These are phyloP conservation scores for Xanthoconium stramineum DNA, from an alignment of 768 basidiomycete species.

Conservation along the genomic window DNA sequence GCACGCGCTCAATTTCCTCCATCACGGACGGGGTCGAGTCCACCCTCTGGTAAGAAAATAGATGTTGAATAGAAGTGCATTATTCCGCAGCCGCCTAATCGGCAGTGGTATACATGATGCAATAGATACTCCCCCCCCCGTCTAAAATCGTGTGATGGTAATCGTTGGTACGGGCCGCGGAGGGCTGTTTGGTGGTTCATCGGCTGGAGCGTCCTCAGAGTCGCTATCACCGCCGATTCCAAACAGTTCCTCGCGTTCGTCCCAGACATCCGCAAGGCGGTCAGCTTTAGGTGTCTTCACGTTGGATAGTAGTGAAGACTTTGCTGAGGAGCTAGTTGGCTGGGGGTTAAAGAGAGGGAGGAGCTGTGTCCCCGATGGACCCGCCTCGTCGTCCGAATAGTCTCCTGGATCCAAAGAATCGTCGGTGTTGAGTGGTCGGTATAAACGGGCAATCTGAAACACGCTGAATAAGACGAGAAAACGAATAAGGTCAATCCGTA, in stretches of 20 bases:
- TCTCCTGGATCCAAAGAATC: conserved; percentile 53
- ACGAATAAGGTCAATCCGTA: conserved; percentile 26
- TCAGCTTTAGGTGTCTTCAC: conserved; percentile 28
- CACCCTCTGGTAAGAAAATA: background rate
- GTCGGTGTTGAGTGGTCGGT: conserved; percentile 64
- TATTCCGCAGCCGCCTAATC: conserved; percentile 5
- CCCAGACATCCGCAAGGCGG: conserved; percentile 66
- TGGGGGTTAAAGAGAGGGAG: conserved; percentile 47
- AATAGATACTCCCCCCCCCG: conserved; percentile 17
- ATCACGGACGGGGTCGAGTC: conserved; percentile 1
- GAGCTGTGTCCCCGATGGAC: conserved; percentile 48
- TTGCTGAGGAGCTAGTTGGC: conserved; percentile 10
- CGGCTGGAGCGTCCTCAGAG: conserved; percentile 38
- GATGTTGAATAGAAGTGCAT: conserved; percentile 12
- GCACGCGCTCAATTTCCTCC: conserved; percentile 7
- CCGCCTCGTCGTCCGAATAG: conserved; percentile 39
- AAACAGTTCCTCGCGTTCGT: conserved; percentile 75
- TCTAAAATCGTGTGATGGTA: conserved; percentile 26
- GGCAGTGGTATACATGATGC: conserved; percentile 27
- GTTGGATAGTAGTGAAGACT: conserved; percentile 26
- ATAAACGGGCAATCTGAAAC: conserved; percentile 68
- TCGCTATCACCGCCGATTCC: conserved; percentile 64
- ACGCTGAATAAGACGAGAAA: background rate
- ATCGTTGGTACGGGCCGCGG: conserved; percentile 25
- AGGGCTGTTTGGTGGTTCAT: conserved; percentile 5